Evolutionary conservation across 73 alveolate species (phyloP), one percentile per base, ranked within the genome.

Genomic region (Paraurostyla sp.): DNA sequence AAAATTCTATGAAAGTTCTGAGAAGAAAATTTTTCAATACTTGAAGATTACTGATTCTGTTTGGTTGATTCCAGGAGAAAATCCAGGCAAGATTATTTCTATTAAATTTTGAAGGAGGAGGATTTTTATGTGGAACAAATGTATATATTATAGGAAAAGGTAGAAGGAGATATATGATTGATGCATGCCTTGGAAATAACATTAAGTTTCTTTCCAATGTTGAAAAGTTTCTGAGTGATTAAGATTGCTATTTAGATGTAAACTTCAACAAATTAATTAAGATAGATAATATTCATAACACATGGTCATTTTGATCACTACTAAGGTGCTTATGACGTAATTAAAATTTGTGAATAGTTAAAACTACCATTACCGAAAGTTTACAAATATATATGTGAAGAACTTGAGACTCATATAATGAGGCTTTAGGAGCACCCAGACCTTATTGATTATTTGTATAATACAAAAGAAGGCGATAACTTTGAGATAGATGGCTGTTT

Each of bases 221-320:
- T 6, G 50, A 52, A 40, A 57, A 27, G 22, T 78, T 78, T 54
- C 45, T 50, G 22, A 50, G n/a, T 27, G 50, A 2, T n/a, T 27
- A 51, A 23, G 29, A 78, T 9, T 78, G 89, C 32, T 29, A 0
- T 20, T 51, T 78, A 1, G 89, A 78, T 30, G 89, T 78, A 73
- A 36, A 75, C 25, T 20, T 29, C 6, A 46, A 25, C 18, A 40
- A 9, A 16, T 75, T 7, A 36, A 27, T 15, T 75, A 7, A 27
- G 2, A 22, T 78, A 78, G 89, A 78, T 33, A 78, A 78, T 78
- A 30, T 54, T 78, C 29, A 78, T 78, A 30, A 78, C 89, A 22
- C 89, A 78, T 78, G 89, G 89, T 6, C 89, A 78, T 54, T 54
- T 43, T 78, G 89, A 78, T 78, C 89, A 78, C 41, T 78, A 78